Conservation (phyloP, 371 early-diverging fungal genomes). For the Sporodiniella umbellata region DNA sequence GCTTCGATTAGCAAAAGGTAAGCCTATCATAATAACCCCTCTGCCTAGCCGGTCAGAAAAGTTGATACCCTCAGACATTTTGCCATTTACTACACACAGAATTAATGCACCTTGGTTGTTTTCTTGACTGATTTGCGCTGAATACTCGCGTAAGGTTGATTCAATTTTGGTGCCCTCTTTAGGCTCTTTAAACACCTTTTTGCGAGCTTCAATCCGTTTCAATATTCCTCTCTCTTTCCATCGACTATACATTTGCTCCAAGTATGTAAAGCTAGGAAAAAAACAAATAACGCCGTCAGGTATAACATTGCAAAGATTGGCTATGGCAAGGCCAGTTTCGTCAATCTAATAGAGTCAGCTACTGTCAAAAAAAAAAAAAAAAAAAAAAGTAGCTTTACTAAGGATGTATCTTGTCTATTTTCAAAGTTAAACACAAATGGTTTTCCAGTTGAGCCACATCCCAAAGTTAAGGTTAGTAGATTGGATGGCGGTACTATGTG, state of each 20-base stretch:
- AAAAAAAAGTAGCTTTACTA: slow-evolving; percentile 37
- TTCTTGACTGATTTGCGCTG: slow-evolving; percentile 38
- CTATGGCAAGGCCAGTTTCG: slow-evolving; percentile 69
- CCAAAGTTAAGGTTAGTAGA: slow-evolving; percentile 62
- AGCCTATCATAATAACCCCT: slow-evolving; percentile 85
- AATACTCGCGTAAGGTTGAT: slow-evolving; percentile 56
- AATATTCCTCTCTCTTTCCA: slow-evolving; percentile 55
- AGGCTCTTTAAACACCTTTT: slow-evolving; percentile 76
- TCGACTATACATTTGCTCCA: slow-evolving; percentile 62
- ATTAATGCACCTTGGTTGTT: slow-evolving; percentile 73
- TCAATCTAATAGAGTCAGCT: no score
- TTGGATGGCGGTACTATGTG: slow-evolving; percentile 74
- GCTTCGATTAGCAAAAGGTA: slow-evolving; percentile 80
- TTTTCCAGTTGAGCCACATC: slow-evolving; percentile 60
- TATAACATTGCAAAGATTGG: slow-evolving; percentile 76
- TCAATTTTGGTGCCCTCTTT: slow-evolving; percentile 59
- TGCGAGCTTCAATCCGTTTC: slow-evolving; percentile 49
- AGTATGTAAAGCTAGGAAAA: slow-evolving; percentile 87
- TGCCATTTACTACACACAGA: slow-evolving; percentile 95
- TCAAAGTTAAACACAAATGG: slow-evolving; percentile 72
- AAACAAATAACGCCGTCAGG: slow-evolving; percentile 95
- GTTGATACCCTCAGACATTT: slow-evolving; percentile 98
- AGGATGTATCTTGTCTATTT: slow-evolving; percentile 48
- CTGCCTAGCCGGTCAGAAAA: slow-evolving; percentile 86
- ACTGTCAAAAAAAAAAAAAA: slow-evolving; percentile 15